Evolutionary conservation across 2,329 filamentous ascomycete genomes (phyloP).

Genomic region (Pseudogymnoascus sp.): DNA sequence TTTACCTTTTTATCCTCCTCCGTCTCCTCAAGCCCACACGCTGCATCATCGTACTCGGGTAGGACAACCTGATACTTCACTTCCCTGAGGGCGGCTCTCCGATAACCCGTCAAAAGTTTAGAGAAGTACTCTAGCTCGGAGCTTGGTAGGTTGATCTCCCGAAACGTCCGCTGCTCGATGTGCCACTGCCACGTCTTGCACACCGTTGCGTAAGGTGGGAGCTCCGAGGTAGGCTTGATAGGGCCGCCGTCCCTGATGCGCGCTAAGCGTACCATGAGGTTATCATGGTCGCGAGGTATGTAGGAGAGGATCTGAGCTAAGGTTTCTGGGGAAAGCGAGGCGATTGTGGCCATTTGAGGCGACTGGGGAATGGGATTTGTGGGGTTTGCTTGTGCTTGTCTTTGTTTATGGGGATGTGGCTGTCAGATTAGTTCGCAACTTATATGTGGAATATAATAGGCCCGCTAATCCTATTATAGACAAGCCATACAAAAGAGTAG

Average conservation of each 20-base stretch:
- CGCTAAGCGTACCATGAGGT: background rate
- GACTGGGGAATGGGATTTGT: background rate
- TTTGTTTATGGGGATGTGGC: background rate
- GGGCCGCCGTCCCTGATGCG: background rate
- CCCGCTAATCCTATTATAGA: background rate
- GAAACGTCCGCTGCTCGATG: conserved; percentile 13
- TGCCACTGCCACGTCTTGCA: conserved; percentile 11
- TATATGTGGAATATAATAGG: background rate
- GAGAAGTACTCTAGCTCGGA: conserved; percentile 10
- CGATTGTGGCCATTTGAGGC: conserved; percentile 2
- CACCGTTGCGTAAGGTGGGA: conserved; percentile 14
- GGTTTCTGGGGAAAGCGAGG: conserved; percentile 4
- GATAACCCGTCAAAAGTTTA: conserved; percentile 7
- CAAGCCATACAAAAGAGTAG: background rate
- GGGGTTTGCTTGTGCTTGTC: background rate
- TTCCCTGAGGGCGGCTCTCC: background rate
- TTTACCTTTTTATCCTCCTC: conserved; percentile 12
- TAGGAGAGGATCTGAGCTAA: background rate
- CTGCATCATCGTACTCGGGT: conserved; percentile 12
- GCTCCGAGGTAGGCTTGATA: conserved; percentile 1
- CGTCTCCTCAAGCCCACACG: conserved; percentile 14
- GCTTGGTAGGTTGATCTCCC: conserved; percentile 11
- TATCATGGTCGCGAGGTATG: background rate
- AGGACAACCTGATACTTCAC: conserved; percentile 13
- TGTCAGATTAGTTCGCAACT: background rate